A percentile compares a stretch with the other conserved stretches of the same genome.
Conservation (phyloP, 2,329 filamentous ascomycete genomes). For the Colletotrichum navitas region DNA sequence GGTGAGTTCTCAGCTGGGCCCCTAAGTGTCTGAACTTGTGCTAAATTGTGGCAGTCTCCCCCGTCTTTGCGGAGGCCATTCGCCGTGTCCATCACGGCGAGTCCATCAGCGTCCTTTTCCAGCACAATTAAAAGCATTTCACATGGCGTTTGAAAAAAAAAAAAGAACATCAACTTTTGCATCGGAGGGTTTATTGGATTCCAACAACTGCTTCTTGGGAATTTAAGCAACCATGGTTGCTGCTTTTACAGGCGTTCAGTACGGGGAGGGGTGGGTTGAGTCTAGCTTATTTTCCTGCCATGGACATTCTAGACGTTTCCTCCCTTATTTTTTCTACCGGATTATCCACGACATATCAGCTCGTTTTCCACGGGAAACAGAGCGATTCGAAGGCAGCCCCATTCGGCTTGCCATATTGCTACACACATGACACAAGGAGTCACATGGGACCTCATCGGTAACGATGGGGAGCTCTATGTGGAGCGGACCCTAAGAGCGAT, state of each 20-base stretch:
- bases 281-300: constrained; percentile 33
- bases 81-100: constrained; percentile 97
- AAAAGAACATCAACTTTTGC: constrained; percentile 33
- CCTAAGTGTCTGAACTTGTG: not conserved
- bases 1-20: constrained; percentile 48
- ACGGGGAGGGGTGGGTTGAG: constrained; percentile 32
- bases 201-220: constrained; percentile 31
- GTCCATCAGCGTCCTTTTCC: constrained; percentile 93
- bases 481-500: constrained; percentile 30
- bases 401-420: constrained; percentile 32
- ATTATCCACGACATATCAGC: constrained; percentile 31
- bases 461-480: constrained; percentile 31
- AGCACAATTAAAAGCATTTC: constrained; percentile 43
- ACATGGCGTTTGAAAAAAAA: constrained; percentile 41
- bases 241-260: constrained; percentile 40
- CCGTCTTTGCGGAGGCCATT: constrained; percentile 95
- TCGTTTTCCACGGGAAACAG: constrained; percentile 28
- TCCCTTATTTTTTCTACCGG: constrained; percentile 3
- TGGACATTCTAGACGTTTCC: constrained; percentile 39
- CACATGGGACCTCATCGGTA: constrained; percentile 29
- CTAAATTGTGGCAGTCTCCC: constrained; percentile 65
- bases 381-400: constrained; percentile 19
- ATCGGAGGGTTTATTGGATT: constrained; percentile 42
- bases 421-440: constrained; percentile 18
- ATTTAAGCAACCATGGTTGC: constrained; percentile 32